phyloP scores from a whole-genome alignment of 768 basidiomycete species.

The Macrolepiota dolichaula region DNA sequence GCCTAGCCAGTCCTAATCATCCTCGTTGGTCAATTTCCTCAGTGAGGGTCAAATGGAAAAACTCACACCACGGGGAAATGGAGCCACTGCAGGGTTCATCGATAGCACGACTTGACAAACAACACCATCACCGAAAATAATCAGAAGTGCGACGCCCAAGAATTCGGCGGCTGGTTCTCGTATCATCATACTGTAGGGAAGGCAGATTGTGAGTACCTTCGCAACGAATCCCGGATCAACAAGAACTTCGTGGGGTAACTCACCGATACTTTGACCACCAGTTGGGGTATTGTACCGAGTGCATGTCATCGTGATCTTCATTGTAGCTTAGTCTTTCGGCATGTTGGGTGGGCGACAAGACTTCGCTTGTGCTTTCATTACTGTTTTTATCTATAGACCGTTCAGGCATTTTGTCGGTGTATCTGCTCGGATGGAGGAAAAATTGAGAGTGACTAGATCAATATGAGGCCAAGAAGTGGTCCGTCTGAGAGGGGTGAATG shows the following conservation, averaged over 20 bases:
- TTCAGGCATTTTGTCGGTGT: slow-evolving; percentile 5
- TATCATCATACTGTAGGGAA: slow-evolving; percentile 20
- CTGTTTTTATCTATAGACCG: slow-evolving; percentile 4
- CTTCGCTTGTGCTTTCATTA: neutral
- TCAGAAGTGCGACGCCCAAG: slow-evolving; percentile 52
- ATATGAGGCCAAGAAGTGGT: neutral
- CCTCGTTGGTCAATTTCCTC: neutral
- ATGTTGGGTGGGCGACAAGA: neutral
- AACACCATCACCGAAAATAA: slow-evolving; percentile 58
- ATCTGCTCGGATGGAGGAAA: neutral
- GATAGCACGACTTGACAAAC: slow-evolving; percentile 57
- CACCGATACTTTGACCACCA: slow-evolving; percentile 56
- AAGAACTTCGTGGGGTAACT: slow-evolving; percentile 11
- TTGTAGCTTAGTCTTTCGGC: slow-evolving; percentile 13
- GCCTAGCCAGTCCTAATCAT: slow-evolving; percentile 40
- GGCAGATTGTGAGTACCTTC: neutral
- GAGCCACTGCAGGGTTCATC: slow-evolving; percentile 37
- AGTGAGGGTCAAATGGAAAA: neutral
- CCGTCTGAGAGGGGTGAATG: neutral
- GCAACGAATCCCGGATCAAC: neutral
- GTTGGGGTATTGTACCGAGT: slow-evolving; percentile 42
- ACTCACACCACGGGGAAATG: slow-evolving; percentile 51
- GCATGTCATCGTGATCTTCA: slow-evolving; percentile 19
- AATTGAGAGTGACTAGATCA: neutral
- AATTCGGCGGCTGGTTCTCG: slow-evolving; percentile 66